Evolutionary conservation across 2,329 filamentous ascomycete species (phyloP), one percentile per base, ranked within the genome.

Genomic region (Cladophialophora immunda): DNA sequence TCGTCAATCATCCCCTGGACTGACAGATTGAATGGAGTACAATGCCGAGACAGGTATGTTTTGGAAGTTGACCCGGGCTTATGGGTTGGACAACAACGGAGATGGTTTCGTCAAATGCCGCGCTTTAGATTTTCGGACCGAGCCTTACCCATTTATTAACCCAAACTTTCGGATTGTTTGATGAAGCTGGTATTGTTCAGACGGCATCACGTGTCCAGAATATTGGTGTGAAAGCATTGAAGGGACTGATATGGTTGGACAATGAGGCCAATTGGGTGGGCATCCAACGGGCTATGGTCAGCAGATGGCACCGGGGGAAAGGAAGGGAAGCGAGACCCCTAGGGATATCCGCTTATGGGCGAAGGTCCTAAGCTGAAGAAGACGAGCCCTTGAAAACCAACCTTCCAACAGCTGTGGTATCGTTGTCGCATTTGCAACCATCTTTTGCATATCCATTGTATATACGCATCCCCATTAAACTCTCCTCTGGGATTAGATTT

Each of bases 361-460:
- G n/a, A n/a, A n/a, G n/a, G n/a, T n/a, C n/a, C 58, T 41, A 32
- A 59, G 30, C 19, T 38, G 55, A 27, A 27, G 55, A 58, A 13
- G 27, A 1, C 13, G 9, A 6, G 11, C 34, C 34, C 9, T 38
- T 4, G 38, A 45, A n/a, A 29, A 30, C 22, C 27, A 25, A 27
- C 29, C 29, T 27, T 59, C 38, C 41, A 19, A 29, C 57, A 52
- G 25, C 41, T 34, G 25, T 59, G 57, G 57, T 45, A 59, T 59
- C 57, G 50, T 34, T 52, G n/a, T 30, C 41, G 25, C 47, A 36
- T 36, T 19, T 53, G 57, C 57, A 41, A 6, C 19, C 58, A n/a
- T 61, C 58, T 29, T 47, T 47, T 38, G 58, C 58, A 61, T 52
- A 29, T 36, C 30, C 9, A 27, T 27, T 61, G 45, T 61, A 61